A percentile compares a stretch with the other conserved stretches of the same genome.
Conservation (phyloP, 495 filamentous ascomycete species). For the Penicillium canescens region DNA sequence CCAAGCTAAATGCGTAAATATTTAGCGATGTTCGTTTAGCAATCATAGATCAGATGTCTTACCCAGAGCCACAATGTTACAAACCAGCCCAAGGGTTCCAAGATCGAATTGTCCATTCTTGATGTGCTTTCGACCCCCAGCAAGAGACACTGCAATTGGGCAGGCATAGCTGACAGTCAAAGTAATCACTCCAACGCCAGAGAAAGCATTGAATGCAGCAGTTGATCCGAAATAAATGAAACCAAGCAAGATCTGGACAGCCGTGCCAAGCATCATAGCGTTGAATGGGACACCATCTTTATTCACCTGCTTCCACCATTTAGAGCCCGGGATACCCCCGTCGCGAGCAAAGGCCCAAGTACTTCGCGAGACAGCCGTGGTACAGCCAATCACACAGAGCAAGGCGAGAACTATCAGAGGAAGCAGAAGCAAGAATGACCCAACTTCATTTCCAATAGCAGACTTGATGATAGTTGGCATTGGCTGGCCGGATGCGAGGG, state of each 20-base stretch:
- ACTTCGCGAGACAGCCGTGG: slow-evolving; percentile 67
- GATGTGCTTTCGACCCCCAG: slow-evolving; percentile 47
- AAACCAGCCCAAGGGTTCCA: slow-evolving; percentile 53
- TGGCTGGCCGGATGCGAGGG: slow-evolving; percentile 52
- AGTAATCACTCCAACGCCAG: slow-evolving; percentile 58
- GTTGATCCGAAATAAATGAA: slow-evolving; percentile 57
- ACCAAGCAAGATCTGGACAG: slow-evolving; percentile 52
- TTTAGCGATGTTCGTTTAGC: background rate
- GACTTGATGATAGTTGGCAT: slow-evolving; percentile 19
- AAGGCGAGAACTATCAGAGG: slow-evolving; percentile 65
- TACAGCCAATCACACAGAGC: slow-evolving; percentile 61
- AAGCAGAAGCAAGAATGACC: slow-evolving; percentile 65
- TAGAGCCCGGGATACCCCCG: slow-evolving; percentile 58
- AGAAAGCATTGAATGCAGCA: slow-evolving; percentile 60
- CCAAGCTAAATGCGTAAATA: slow-evolving; percentile 42
- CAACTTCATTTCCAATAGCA: slow-evolving; percentile 28
- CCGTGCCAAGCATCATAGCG: slow-evolving; percentile 51
- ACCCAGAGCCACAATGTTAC: slow-evolving; percentile 55
- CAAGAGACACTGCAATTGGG: slow-evolving; percentile 50
- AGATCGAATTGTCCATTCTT: slow-evolving; percentile 54
- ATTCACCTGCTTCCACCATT: slow-evolving; percentile 55
- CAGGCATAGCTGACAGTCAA: slow-evolving; percentile 54
- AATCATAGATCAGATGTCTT: slow-evolving; percentile 20
- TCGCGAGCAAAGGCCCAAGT: slow-evolving; percentile 67
- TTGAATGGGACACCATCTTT: slow-evolving; percentile 49